phyloP scores from a whole-genome alignment of 2,329 filamentous ascomycete species.

The Xylaria arbuscula region DNA sequence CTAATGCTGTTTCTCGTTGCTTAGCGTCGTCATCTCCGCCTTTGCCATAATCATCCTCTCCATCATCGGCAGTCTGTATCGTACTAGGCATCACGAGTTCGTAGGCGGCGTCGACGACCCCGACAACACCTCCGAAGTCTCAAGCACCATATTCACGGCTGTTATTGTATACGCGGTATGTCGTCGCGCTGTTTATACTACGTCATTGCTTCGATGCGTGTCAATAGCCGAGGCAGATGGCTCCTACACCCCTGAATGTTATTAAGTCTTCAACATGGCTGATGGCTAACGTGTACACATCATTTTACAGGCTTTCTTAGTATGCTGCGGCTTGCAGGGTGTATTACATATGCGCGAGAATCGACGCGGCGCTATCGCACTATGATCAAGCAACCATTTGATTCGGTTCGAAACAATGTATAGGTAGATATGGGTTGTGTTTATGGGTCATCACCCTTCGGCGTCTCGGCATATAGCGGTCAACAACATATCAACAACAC shows the following conservation, averaged over 20 bases:
- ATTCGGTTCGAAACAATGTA: conserved; percentile 29
- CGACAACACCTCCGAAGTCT: conserved; percentile 79
- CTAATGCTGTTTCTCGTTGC: conserved; percentile 19
- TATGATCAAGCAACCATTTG: conserved; percentile 56
- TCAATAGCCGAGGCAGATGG: neutral
- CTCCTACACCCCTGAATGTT: neutral
- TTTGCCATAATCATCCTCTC: conserved; percentile 75
- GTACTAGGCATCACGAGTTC: conserved; percentile 82
- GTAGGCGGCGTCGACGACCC: conserved; percentile 80
- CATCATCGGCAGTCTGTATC: conserved; percentile 76
- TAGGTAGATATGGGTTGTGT: conserved; percentile 17
- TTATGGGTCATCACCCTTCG: conserved; percentile 6
- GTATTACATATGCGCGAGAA: conserved; percentile 85
- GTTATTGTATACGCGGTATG: conserved; percentile 87
- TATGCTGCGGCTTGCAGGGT: conserved; percentile 92
- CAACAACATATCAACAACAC: conserved; percentile 10
- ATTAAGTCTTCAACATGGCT: neutral
- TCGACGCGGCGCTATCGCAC: conserved; percentile 83
- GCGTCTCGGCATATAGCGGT: conserved; percentile 19
- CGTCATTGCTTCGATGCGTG: neutral
- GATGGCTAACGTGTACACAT: conserved; percentile 10
- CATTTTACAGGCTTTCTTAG: conserved; percentile 76
- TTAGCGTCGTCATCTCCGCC: conserved; percentile 77
- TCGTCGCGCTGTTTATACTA: neutral
- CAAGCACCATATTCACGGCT: conserved; percentile 85